Evolutionary conservation across 23 red algal species (phyloP), one percentile per base, ranked within the genome.

Genomic region (Gracilariopsis chorda): DNA sequence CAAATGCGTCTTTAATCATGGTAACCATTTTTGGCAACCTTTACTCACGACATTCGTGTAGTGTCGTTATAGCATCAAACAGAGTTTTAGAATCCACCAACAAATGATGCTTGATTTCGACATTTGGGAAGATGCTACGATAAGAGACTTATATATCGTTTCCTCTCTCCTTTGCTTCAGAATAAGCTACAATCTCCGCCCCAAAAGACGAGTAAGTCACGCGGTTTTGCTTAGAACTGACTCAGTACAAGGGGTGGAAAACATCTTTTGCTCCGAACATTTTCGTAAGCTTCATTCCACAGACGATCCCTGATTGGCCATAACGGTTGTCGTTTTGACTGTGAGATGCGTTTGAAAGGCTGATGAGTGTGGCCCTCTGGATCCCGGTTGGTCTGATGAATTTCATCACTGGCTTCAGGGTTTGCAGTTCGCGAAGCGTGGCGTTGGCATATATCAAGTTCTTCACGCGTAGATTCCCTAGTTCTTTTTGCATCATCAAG

Each of bases 41-140:
- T 21, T 51, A 80, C 48, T 80, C 49, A 27, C 11, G 76, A 59
- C 76, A 40, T 80, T 80, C 76, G 45, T 80, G 47, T 80, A 80
- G 49, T 48, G 76, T 80, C 23, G 0, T 80, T 53, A 80, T 57
- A 51, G 1, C 55, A 49, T 80, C 76, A 20, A 52, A 59, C 25
- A 57, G 76, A 57, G 0, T 0, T 25, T 56, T 58, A 27, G 42
- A 80, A 0, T 80, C 76, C 21, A 41, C 44, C 19, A 55, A 14
- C n/a, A 80, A 34, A 21, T 80, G 0, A 1, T 80, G 14, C 9
- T 28, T 7, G 76, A 80, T 27, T 29, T 80, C 45, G 37, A 28
- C 55, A 30, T 20, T 19, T 21, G 44, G 21, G 25, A 57, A 23
- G 0, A 80, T 80, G 76, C 44, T 30, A 27, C 46, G 11, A 41